Percentiles rank a stretch among this genome's conserved stretches.
phyloP scores from a whole-genome alignment of 257 asterid genomes.

The Nicotiana otophora region DNA sequence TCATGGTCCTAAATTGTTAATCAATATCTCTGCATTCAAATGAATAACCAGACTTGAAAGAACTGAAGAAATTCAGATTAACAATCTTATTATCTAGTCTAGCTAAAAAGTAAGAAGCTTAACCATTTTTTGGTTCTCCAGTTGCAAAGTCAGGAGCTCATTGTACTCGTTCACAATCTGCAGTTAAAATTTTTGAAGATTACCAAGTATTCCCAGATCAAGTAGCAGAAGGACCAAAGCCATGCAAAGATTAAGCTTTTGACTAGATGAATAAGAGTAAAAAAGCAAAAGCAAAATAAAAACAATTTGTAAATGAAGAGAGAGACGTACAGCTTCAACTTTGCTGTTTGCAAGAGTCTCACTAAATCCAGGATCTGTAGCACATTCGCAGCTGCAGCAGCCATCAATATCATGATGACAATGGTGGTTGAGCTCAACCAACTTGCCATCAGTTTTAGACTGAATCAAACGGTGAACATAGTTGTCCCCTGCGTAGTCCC shows the following conservation, averaged over 20 bases:
- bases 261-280: not conserved
- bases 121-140: slow-evolving; percentile 85
- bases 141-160: slow-evolving; percentile 83
- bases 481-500: slow-evolving; percentile 96
- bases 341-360: slow-evolving; percentile 54
- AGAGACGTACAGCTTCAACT: slow-evolving; percentile 65
- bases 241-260: not conserved
- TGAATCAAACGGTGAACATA: slow-evolving; percentile 95
- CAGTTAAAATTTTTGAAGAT: slow-evolving; percentile 16
- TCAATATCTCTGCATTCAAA: not conserved
- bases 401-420: slow-evolving; percentile 43
- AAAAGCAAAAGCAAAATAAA: not conserved
- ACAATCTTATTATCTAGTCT: not conserved
- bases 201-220: slow-evolving; percentile 11
- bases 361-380: slow-evolving; percentile 33
- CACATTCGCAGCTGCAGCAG: slow-evolving; percentile 34
- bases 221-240: slow-evolving; percentile 2
- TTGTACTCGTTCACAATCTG: slow-evolving; percentile 92
- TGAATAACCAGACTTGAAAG: not conserved
- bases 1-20: slow-evolving; percentile 10
- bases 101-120: slow-evolving; percentile 18
- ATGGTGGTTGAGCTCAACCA: slow-evolving; percentile 81
- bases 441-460: slow-evolving; percentile 90
- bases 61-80: not conserved
- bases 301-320: slow-evolving; percentile 6